Conservation (phyloP, 129 eudicot genomes). For the Arctium minus region DNA sequence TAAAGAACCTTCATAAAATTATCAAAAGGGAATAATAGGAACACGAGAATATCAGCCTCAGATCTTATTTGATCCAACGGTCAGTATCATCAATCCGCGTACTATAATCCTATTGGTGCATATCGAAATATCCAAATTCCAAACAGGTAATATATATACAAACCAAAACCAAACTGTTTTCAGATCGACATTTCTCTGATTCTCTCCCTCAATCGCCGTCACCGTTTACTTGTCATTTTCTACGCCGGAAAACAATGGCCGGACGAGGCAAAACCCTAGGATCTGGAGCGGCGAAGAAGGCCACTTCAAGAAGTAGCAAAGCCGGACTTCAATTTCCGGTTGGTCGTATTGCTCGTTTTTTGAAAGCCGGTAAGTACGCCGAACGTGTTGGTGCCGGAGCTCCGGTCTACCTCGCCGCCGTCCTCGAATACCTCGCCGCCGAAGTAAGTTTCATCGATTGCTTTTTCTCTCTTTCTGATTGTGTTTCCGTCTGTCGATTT, state of each 20-base stretch:
- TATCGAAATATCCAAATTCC: background rate
- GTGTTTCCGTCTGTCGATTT: background rate
- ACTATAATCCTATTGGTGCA: constrained; percentile 29
- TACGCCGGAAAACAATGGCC: constrained; percentile 9
- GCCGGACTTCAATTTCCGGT: constrained; percentile 44
- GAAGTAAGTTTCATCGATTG: constrained; percentile 16
- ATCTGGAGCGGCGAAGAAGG: constrained; percentile 34
- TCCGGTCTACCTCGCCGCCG: constrained; percentile 39
- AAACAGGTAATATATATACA: constrained; percentile 27
- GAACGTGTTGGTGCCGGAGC: constrained; percentile 43
- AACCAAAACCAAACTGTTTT: background rate
- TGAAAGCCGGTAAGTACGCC: constrained; percentile 38
- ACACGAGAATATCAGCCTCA: constrained; percentile 3
- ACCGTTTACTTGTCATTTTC: background rate
- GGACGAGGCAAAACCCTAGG: constrained; percentile 39
- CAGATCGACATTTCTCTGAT: background rate
- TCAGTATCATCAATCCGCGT: constrained; percentile 22
- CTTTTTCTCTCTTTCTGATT: background rate
- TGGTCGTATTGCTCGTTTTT: constrained; percentile 39
- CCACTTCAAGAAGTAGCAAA: constrained; percentile 36
- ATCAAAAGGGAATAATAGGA: background rate
- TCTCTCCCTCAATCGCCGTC: background rate
- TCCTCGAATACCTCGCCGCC: constrained; percentile 38
- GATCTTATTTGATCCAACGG: constrained; percentile 31
- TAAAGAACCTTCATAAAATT: background rate